Base-by-base conservation (phyloP, 192 early-diverging fungal species). In the Obelidium mucronatum region DNA sequence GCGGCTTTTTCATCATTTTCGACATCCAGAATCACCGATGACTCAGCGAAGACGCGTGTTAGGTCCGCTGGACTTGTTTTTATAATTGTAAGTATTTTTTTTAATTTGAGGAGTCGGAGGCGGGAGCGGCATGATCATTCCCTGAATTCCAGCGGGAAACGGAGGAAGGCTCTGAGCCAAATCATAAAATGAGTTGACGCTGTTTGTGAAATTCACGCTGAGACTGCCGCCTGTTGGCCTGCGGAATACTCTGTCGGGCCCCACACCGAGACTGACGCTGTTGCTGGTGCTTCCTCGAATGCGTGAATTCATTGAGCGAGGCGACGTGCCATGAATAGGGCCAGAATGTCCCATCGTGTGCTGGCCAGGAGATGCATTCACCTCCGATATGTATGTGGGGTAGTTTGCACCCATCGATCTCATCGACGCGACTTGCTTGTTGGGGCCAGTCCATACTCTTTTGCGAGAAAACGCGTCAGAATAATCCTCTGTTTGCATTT, bases 111-210 rank as follows among this genome's bases (percentile, higher is more conserved):
- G 55, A 26, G 55, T n/a, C n/a, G n/a, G n/a, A 8, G 55, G 55
- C 24, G 55, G 55, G 55, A 58, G 30, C 13, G 55, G 55, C 44
- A 48, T 48, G n/a, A n/a, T n/a, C n/a, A n/a, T n/a, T n/a, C n/a
- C n/a, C 19, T 48, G 44, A 48, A 48, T 19, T 15, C 44, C 44
- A 15, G 44, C 44, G 24, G 22, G 55, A 8, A 31, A 31, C 6
- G 55, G 55, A 8, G 55, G 55, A 24, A 58, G 55, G 5, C 24
- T 58, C 26, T 58, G 55, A 28, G 8, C 22, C 8, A 58, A 22
- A 28, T 58, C 55, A 26, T 58, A 26, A 26, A 58, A 58, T 11
- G 13, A 22, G 22, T 11, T 22, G 8, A 26, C 55, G 24, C 55
- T 58, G 8, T 26, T 24, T 0, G 6, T 58, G 55, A 22, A 28